phyloP scores from a whole-genome alignment of 495 filamentous ascomycete species.

The Endocarpon pusillum region DNA sequence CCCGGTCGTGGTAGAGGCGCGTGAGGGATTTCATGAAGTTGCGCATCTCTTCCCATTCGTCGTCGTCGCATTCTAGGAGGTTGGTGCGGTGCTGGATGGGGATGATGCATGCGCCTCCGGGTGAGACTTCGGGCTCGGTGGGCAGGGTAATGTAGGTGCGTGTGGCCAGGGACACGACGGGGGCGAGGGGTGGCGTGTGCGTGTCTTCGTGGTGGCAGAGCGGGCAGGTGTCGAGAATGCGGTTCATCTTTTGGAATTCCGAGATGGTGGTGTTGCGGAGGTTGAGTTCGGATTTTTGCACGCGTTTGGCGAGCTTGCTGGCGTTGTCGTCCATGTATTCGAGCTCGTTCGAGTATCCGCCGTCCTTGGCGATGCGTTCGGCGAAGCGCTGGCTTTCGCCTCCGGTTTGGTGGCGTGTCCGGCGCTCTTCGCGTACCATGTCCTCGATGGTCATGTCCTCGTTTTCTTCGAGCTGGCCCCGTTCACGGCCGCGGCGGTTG shows the following conservation, averaged over 20 bases:
- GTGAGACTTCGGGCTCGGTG: conserved; percentile 72
- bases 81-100: conserved; percentile 81
- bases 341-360: conserved; percentile 79
- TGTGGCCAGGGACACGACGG: conserved; percentile 77
- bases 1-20: conserved; percentile 81
- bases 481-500: conserved; percentile 61
- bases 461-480: conserved; percentile 70
- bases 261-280: conserved; percentile 75
- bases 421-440: conserved; percentile 84
- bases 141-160: conserved; percentile 78
- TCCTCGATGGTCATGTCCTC: conserved; percentile 93
- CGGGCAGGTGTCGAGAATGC: conserved; percentile 72
- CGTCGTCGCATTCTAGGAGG: conserved; percentile 91
- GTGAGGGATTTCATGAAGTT: conserved; percentile 98
- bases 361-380: conserved; percentile 83
- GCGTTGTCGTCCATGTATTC: conserved; percentile 98
- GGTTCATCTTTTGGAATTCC: conserved; percentile 82
- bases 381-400: conserved; percentile 72
- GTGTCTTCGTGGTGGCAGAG: conserved; percentile 89
- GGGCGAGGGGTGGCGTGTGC: conserved; percentile 66
- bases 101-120: conserved; percentile 71
- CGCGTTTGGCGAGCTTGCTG: conserved; percentile 69
- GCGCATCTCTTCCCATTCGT: conserved; percentile 97
- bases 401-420: conserved; percentile 59
- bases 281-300: conserved; percentile 75